Conservation (phyloP, 129 eudicot species). For the Helianthus tuberosus region DNA sequence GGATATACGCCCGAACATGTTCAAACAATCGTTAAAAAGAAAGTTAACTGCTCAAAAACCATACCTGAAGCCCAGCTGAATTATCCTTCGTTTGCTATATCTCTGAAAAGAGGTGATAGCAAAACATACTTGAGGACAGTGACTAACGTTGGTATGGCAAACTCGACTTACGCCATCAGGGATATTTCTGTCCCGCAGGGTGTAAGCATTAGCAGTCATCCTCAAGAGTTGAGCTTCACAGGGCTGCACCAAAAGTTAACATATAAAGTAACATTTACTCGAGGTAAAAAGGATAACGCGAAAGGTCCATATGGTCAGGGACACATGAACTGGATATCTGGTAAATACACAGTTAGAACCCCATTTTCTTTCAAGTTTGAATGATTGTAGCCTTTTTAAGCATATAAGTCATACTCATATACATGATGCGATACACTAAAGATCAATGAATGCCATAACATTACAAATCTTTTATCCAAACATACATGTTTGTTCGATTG, state of each 20-base stretch:
- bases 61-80: constrained; percentile 55
- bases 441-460: too few species aligned
- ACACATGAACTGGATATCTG: constrained; percentile 43
- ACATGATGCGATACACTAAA: too few species aligned
- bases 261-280: constrained; percentile 36
- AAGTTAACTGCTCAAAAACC: constrained; percentile 34
- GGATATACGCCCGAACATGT: constrained; percentile 42
- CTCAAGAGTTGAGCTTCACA: constrained; percentile 36
- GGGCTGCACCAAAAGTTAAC: constrained; percentile 34
- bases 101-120: constrained; percentile 15
- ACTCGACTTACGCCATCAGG: constrained; percentile 29
- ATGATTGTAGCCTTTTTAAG: constrained; percentile 7
- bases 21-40: constrained; percentile 13
- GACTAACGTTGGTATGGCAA: constrained; percentile 53
- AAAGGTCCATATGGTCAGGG: constrained; percentile 41
- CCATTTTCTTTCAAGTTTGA: constrained; percentile 31
- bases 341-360: constrained; percentile 40
- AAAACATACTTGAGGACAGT: constrained; percentile 45
- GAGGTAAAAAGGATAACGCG: background rate
- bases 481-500: too few species aligned
- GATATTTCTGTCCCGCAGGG: constrained; percentile 30
- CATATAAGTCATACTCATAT: too few species aligned
- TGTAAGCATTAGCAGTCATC: constrained; percentile 25
- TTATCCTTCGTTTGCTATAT: constrained; percentile 60
- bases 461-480: too few species aligned